These are phyloP conservation scores for Tinospora cordifolia DNA, from an alignment of 164 flowering plant genomes.

Conservation along the genomic window DNA sequence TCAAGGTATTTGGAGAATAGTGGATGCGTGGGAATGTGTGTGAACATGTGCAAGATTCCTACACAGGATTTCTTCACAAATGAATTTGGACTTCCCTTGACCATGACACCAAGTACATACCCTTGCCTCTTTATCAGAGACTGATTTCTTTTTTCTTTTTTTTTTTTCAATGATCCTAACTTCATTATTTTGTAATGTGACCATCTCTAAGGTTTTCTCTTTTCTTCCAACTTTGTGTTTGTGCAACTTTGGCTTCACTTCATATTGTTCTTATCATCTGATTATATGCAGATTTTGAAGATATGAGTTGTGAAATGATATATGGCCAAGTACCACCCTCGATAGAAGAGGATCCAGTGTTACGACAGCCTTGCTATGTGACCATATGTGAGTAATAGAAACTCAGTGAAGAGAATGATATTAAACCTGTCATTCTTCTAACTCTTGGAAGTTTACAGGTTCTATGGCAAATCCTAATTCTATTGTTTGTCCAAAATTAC, in stretches of 20 bases:
- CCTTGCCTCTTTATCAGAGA: not conserved
- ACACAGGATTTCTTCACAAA: constrained; percentile 99
- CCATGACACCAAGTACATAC: constrained; percentile 85
- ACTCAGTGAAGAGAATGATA: not conserved
- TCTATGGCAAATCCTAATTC: constrained; percentile 59
- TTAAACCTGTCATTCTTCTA: not conserved
- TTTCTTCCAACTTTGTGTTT: not conserved
- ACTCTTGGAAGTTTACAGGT: constrained; percentile 34
- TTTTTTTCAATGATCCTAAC: not conserved
- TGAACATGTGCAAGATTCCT: constrained; percentile 96
- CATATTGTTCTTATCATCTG: not conserved
- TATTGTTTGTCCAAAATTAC: constrained; percentile 54
- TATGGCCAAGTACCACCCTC: constrained; percentile 82
- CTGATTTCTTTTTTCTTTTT: no score
- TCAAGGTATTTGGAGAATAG: constrained; percentile 91
- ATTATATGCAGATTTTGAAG: constrained; percentile 74
- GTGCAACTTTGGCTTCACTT: not conserved
- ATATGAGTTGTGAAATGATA: constrained; percentile 96
- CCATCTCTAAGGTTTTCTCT: not conserved
- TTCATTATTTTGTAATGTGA: not conserved
- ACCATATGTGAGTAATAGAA: constrained; percentile 48
- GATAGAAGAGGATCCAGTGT: constrained; percentile 73
- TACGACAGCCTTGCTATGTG: constrained; percentile 62
- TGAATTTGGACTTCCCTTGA: constrained; percentile 92
- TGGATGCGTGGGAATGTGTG: constrained; percentile 96